phyloP scores from a whole-genome alignment of 164 flowering plant genomes.

The Euptelea pleiosperma region DNA sequence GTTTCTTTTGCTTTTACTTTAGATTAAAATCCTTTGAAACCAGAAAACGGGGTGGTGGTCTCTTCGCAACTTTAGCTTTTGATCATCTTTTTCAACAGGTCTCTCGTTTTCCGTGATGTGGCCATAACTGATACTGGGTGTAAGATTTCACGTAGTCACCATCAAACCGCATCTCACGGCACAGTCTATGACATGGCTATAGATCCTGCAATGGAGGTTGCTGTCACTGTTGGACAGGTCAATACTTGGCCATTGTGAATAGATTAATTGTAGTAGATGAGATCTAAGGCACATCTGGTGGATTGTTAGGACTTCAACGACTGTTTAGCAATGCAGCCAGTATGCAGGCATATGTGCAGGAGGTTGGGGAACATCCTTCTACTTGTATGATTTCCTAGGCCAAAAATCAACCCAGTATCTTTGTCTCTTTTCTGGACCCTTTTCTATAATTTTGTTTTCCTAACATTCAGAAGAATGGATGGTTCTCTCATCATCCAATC shows the following conservation, averaged over 20 bases:
- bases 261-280: background rate
- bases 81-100: conserved; percentile 33
- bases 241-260: conserved; percentile 4
- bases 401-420: too few species aligned
- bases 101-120: conserved; percentile 55
- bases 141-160: conserved; percentile 33
- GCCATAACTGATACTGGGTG: conserved; percentile 26
- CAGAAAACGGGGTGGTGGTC: background rate
- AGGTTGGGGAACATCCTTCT: too few species aligned
- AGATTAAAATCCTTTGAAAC: background rate
- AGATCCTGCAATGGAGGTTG: conserved; percentile 48
- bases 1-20: background rate
- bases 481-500: too few species aligned
- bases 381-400: too few species aligned
- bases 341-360: too few species aligned
- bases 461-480: too few species aligned
- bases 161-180: conserved; percentile 53
- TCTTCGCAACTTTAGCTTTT: background rate
- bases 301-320: background rate
- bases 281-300: background rate
- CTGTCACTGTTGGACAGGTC: conserved; percentile 72
- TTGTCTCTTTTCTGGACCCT: too few species aligned
- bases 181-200: conserved; percentile 64
- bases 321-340: too few species aligned
- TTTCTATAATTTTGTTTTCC: too few species aligned